phyloP scores from a whole-genome alignment of 202 grass and related monocot species.

The Zizania palustris region DNA sequence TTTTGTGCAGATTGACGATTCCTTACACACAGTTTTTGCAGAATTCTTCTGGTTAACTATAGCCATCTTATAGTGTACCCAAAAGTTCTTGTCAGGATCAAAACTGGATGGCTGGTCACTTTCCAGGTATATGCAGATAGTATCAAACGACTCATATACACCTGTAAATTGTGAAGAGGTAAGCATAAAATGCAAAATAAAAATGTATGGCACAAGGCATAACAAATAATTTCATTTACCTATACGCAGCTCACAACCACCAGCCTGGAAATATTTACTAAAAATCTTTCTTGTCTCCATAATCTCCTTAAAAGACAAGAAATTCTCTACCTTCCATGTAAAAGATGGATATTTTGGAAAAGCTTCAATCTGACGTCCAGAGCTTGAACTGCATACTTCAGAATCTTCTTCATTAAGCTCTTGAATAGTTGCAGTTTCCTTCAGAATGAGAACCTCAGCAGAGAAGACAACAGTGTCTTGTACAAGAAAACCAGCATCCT shows the following conservation, averaged over 20 bases:
- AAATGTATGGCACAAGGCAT: slow-evolving; percentile 29
- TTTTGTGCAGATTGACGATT: slow-evolving; percentile 99
- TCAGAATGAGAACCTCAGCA: slow-evolving; percentile 92
- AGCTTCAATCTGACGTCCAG: slow-evolving; percentile 61
- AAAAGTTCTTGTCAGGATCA: slow-evolving; percentile 96
- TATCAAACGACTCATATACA: slow-evolving; percentile 95
- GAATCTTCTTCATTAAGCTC: slow-evolving; percentile 53
- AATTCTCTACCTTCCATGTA: slow-evolving; percentile 98
- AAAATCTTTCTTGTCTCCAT: slow-evolving; percentile 97
- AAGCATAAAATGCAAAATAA: slow-evolving; percentile 21
- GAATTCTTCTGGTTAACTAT: slow-evolving; percentile 87
- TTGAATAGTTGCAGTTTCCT: slow-evolving; percentile 81
- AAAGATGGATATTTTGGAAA: slow-evolving; percentile 63
- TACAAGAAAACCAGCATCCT: slow-evolving; percentile 90
- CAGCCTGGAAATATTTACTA: slow-evolving; percentile 95
- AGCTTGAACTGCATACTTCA: slow-evolving; percentile 53
- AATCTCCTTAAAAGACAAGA: slow-evolving; percentile 95
- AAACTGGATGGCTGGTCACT: slow-evolving; percentile 82
- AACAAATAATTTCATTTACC: slow-evolving; percentile 54
- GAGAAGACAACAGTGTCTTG: slow-evolving; percentile 87
- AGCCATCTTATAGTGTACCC: slow-evolving; percentile 93
- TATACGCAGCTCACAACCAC: slow-evolving; percentile 96
- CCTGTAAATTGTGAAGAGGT: slow-evolving; percentile 60
- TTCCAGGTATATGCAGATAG: slow-evolving; percentile 97
- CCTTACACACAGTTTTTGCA: slow-evolving; percentile 86